Base-by-base conservation (phyloP, 352 stramenopile species). In the Phytophthora multivora region DNA sequence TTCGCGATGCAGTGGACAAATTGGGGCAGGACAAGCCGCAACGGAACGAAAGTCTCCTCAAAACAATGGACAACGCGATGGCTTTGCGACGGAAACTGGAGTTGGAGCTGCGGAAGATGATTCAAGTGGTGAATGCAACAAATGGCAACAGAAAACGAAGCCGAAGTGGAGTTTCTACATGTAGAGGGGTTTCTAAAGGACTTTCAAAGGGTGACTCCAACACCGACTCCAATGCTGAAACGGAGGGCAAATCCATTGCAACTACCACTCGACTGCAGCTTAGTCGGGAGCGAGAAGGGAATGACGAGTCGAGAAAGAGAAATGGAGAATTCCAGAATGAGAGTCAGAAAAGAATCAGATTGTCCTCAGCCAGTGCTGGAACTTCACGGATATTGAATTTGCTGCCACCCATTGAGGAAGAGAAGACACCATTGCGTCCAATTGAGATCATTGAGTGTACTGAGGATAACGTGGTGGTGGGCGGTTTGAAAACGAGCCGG, bases 341-440 rank as follows among this genome's bases (percentile, higher is more conserved):
- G 13, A 19, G 19, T 9, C 28, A 33, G 16, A 42, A 21, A 28
- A 13, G 5, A 33, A 21, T 53, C 0, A 25, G 25, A 18, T 26
- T 53, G 30, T 19, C 40, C 18, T 12, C 16, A 33, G 13, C 2
- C 5, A 35, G 5, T 21, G 10, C 19, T 53, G 16, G 18, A 53
- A 11, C 30, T 53, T 31, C 31, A 15, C 47, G 47, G 31, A 42
- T 31, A 15, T 10, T 53, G 31, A 53, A 53, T 53, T 21, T 53
- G 21, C 18, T 33, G 47, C 31, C 47, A 53, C 31, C 30, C 15
- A 11, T 21, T 21, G 15, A 53, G 10, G 18, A 13, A 23, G 12
- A 13, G 41, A 13, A 43, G 8, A 43, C 0, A 0, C 13, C 11
- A 19, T n/a, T 5, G 2, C 3, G 5, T 16, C 9, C 35, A 1